phyloP scores from a whole-genome alignment of 1,284 basidiomycete species.

The Coniferiporia weirii region DNA sequence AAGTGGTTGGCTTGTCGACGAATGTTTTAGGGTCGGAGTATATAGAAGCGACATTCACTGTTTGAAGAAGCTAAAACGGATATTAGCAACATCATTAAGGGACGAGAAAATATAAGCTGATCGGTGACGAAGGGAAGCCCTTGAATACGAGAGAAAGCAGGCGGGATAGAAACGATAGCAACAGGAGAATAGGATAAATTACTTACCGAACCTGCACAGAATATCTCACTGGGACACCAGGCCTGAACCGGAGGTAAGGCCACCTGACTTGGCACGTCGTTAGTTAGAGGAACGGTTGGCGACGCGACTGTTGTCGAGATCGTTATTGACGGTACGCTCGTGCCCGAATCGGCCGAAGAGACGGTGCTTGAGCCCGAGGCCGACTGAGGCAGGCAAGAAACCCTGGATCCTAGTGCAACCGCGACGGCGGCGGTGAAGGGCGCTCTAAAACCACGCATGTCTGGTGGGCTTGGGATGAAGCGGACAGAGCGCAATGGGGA shows the following conservation, averaged over 20 bases:
- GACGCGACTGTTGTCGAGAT: slow-evolving; percentile 63
- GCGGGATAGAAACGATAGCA: background rate
- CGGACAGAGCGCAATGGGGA: background rate
- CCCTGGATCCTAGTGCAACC: background rate
- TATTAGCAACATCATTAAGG: background rate
- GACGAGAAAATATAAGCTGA: background rate
- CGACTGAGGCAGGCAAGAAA: slow-evolving; percentile 9
- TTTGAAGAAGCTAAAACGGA: slow-evolving; percentile 61
- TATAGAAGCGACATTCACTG: slow-evolving; percentile 73
- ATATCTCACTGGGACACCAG: slow-evolving; percentile 79
- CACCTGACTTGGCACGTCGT: slow-evolving; percentile 61
- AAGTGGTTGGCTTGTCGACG: slow-evolving; percentile 84
- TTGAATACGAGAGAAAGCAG: background rate
- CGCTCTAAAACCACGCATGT: background rate
- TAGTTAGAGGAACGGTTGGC: slow-evolving; percentile 50
- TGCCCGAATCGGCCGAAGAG: slow-evolving; percentile 13
- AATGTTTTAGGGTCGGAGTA: slow-evolving; percentile 87
- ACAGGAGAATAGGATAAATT: background rate
- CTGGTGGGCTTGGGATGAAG: background rate
- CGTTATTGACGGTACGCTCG: slow-evolving; percentile 31
- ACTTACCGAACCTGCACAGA: slow-evolving; percentile 74
- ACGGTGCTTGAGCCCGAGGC: slow-evolving; percentile 16
- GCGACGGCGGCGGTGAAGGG: background rate
- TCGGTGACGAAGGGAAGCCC: too few relatives aligned
- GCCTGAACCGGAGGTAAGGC: slow-evolving; percentile 66